Percentiles rank a stretch among this genome's conserved stretches.
Conservation (phyloP, 768 basidiomycete species). For the Lentinula boryana region DNA sequence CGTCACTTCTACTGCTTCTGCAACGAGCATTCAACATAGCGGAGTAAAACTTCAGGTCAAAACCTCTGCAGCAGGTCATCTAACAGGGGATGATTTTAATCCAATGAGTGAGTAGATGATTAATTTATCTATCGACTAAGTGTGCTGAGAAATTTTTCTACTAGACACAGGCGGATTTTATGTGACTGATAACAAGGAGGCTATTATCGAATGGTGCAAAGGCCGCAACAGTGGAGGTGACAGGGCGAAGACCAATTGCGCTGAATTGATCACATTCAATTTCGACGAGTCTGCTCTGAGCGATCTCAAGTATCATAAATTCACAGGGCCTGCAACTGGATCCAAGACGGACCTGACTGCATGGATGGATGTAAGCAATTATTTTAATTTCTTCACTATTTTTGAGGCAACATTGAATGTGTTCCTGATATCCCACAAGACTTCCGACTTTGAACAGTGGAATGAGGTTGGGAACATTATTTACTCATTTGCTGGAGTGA, state of each 20-base stretch:
- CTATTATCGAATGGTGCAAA: neutral
- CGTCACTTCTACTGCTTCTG: neutral
- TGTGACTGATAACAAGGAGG: neutral
- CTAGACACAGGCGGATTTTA: neutral
- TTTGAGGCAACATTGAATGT: neutral
- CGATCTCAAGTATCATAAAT: neutral
- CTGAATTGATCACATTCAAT: neutral
- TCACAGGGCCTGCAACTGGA: neutral
- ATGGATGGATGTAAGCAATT: neutral
- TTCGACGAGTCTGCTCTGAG: neutral
- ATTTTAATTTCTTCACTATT: neutral
- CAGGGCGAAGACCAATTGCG: neutral
- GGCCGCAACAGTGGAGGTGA: neutral
- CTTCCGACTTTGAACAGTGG: neutral
- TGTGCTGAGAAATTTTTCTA: too few species aligned
- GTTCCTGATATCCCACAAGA: neutral
- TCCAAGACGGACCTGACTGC: neutral
- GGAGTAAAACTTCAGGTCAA: neutral
- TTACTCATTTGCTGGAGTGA: too few species aligned
- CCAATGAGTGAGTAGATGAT: neutral
- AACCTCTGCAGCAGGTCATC: neutral
- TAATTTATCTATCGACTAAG: neutral
- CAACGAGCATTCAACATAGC: neutral
- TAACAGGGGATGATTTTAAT: neutral
- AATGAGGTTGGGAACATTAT: neutral